Evolutionary conservation across 345 rosid species (phyloP).

Genomic region (Citrus mangshanensis): DNA sequence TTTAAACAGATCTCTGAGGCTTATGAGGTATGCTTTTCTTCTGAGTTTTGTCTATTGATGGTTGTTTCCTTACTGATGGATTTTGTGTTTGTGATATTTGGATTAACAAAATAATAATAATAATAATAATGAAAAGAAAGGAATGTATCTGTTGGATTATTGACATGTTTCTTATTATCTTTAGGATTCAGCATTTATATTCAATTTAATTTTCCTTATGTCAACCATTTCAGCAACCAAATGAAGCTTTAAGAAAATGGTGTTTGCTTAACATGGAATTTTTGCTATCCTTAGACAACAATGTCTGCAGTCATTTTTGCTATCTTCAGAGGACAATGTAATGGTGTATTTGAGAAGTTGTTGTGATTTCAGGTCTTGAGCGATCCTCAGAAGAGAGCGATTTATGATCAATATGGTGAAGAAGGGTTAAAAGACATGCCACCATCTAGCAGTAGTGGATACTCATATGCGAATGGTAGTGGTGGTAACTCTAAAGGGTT

Average conservation of each 20-base stretch:
- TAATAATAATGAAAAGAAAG: neutral
- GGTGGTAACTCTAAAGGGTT: slow-evolving; percentile 53
- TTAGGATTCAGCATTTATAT: neutral
- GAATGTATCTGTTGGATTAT: neutral
- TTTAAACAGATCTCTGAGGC: slow-evolving; percentile 97
- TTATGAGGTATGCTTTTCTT: slow-evolving; percentile 54
- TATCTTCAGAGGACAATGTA: neutral
- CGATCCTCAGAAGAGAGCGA: slow-evolving; percentile 77
- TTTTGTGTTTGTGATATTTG: neutral
- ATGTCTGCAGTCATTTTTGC: neutral
- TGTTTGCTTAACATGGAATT: neutral
- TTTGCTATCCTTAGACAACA: neutral
- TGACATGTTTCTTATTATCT: neutral
- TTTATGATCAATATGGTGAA: slow-evolving; percentile 87
- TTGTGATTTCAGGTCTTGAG: slow-evolving; percentile 62
- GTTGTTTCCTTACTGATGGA: neutral
- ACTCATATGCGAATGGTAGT: slow-evolving; percentile 25
- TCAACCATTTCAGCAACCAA: neutral
- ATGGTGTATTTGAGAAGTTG: neutral
- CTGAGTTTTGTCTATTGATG: neutral
- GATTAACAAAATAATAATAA: neutral
- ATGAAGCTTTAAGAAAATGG: neutral
- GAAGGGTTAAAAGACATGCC: slow-evolving; percentile 89
- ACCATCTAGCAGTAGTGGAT: slow-evolving; percentile 51
- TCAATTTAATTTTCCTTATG: neutral